Conservation (phyloP, 2,329 filamentous ascomycete genomes). For the Ophiostoma fasciatum region DNA sequence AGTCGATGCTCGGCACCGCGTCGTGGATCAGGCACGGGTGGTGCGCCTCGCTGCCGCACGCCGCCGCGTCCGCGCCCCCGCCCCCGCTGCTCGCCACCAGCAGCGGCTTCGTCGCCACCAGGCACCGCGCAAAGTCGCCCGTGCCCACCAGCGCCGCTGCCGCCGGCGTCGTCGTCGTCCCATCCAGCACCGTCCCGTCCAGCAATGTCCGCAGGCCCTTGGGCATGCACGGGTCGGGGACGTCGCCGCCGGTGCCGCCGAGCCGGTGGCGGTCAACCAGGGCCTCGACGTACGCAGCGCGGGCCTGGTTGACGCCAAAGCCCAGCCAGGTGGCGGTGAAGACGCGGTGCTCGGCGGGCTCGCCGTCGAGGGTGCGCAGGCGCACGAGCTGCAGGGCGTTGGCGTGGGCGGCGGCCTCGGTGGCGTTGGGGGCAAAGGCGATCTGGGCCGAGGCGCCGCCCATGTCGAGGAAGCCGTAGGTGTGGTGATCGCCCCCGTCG, state of each 20-base stretch:
- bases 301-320: slow-evolving; percentile 90
- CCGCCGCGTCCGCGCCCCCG: slow-evolving; percentile 82
- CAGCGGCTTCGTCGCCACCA: slow-evolving; percentile 68
- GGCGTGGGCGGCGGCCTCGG: slow-evolving; percentile 78
- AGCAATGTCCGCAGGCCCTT: slow-evolving; percentile 57
- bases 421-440: slow-evolving; percentile 87
- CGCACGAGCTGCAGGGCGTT: slow-evolving; percentile 79
- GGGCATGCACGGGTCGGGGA: slow-evolving; percentile 86
- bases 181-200: slow-evolving; percentile 41
- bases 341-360: slow-evolving; percentile 65
- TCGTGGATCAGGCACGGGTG: slow-evolving; percentile 81
- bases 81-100: no score
- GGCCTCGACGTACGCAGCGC: slow-evolving; percentile 66
- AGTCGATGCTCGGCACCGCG: slow-evolving; percentile 90
- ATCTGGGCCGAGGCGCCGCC: slow-evolving; percentile 95
- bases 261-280: slow-evolving; percentile 51
- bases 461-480: slow-evolving; percentile 97
- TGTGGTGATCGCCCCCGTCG: slow-evolving; percentile 84
- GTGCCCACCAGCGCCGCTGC: slow-evolving; percentile 57
- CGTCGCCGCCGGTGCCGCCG: slow-evolving; percentile 38
- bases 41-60: slow-evolving; percentile 51
- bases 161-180: slow-evolving; percentile 12
- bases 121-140: slow-evolving; percentile 73
- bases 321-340: slow-evolving; percentile 96
- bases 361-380: slow-evolving; percentile 69